Base-by-base conservation (phyloP, 306 rosid genomes). In the Arachis hypogaea region DNA sequence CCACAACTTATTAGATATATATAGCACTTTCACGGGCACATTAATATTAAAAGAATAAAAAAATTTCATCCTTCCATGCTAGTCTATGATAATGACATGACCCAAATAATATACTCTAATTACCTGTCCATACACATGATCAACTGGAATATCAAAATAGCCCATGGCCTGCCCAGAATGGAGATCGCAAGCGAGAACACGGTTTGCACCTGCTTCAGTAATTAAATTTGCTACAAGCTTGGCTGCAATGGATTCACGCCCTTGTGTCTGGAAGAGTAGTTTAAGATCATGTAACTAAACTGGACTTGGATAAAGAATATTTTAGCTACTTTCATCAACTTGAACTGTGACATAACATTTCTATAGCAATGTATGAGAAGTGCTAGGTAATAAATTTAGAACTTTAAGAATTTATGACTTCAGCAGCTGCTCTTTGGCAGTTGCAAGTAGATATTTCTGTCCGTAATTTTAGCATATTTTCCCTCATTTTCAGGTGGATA, bases 101-200 rank as follows among this genome's bases (percentile, higher is more conserved):
- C 41, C 12, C 1, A 80, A 56, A 36, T 33, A 63, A 41, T 8
- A 9, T 44, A 57, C 9, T 58, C 6, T 68, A 5, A 5, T 77
- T 87, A 92, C 99, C 99, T 94, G 97, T 63, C 99, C 96, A 77
- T 92, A 88, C 30, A 94, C 99, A 72, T 94, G 99, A 87, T 94
- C 99, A 79, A 94, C 99, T 38, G 98, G 95, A 76, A 94, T 94
- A 83, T 94, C 99, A 69, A 94, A 94, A 82, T 94, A 94, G 68
- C 99, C 99, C 93, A 94, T 94, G 43, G 99, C 87, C 78, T 94
- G 99, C 78, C 99, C 98, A 66, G 99, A 94, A 79, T 94, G 99
- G 78, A 94, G 98, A 75, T 94, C 99, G 72, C 99, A 94, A 38
- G 99, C 98, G 83, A 94, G 99, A 72, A 94, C 99, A 73, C 98